phyloP scores from a whole-genome alignment of 768 basidiomycete species.

The Boletus speciosus region DNA sequence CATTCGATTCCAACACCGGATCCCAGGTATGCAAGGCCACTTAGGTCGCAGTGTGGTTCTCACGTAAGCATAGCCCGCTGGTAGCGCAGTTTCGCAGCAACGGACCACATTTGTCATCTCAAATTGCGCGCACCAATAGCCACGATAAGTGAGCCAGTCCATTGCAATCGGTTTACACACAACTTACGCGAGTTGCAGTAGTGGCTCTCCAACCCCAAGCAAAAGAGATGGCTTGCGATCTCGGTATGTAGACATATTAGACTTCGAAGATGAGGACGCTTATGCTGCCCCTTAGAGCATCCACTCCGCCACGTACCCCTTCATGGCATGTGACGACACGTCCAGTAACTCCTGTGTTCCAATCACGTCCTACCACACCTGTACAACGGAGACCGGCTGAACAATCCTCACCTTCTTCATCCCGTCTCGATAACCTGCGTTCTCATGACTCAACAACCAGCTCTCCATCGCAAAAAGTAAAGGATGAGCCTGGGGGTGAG shows the following conservation, averaged over 20 bases:
- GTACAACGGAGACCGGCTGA: background rate
- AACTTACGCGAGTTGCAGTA: slow-evolving; percentile 8
- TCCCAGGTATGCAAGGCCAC: slow-evolving; percentile 21
- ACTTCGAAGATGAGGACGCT: background rate
- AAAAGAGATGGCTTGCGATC: slow-evolving; percentile 7
- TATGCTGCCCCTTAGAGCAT: slow-evolving; percentile 6
- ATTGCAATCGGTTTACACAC: background rate
- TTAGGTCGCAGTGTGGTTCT: background rate
- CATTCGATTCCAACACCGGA: slow-evolving; percentile 31
- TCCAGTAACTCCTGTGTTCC: slow-evolving; percentile 11
- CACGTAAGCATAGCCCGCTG: slow-evolving; percentile 20
- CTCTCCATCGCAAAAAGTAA: background rate
- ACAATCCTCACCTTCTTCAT: background rate
- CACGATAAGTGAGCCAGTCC: slow-evolving; percentile 12
- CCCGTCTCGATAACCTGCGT: background rate
- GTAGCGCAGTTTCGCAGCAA: slow-evolving; percentile 17
- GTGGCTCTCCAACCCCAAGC: background rate
- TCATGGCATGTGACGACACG: slow-evolving; percentile 14
- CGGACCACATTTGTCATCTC: slow-evolving; percentile 13
- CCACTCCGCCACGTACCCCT: slow-evolving; percentile 16
- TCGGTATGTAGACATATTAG: slow-evolving; percentile 10
- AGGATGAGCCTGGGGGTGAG: slow-evolving; percentile 47
- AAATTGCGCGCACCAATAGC: background rate
- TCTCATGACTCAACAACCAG: background rate
- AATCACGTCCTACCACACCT: slow-evolving; percentile 15